Evolutionary conservation across 2,329 filamentous ascomycete species (phyloP), one percentile per base, ranked within the genome.

Genomic region (Alternaria arbusti): DNA sequence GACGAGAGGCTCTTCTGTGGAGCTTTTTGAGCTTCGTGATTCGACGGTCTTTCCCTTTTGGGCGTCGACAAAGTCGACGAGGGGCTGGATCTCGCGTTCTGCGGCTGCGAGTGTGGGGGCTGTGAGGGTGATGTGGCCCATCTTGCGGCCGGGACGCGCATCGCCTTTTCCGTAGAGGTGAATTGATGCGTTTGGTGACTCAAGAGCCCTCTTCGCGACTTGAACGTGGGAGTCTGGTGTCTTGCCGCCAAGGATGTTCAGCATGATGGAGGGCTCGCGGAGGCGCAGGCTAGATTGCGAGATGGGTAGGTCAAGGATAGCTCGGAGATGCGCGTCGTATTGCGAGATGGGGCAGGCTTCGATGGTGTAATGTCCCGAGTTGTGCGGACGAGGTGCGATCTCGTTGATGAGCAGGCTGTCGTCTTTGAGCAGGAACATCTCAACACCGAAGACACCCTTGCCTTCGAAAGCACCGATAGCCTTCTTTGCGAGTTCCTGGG

Each of bases 301-400:
- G 57, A 87, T 83, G 2, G 92, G 88, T 6, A 89, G 81, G 72
- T 89, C 88, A 40, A 97, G 87, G 66, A 99, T 95, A 2, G 95
- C 89, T 63, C 90, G 88, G 10, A 98, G 87, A 77, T 99, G 94
- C 2, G 93, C 91, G 78, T 96, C 93, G 81, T 93, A 99, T 80
- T 99, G 96, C 1, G 94, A 97, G 64, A 95, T 88, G 0, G 90
- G 89, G 52, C 96, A 93, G 5, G 93, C 92, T 82, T 99, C 95
- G 68, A 98, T 98, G 3, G 92, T 97, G 81, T 94, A 95, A 81
- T 98, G 96, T 0, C 96, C 96, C 0, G 93, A 96, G 83, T 97
- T 97, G 82, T 97, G 94, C 54, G 88, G 87, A 43, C 93, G 86
- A 12, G 92, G 93, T 0, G 93, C 93, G 67, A 96, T 91, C 81